Base-by-base conservation (phyloP, 202 grass and related monocot genomes). In the Setaria viridis region DNA sequence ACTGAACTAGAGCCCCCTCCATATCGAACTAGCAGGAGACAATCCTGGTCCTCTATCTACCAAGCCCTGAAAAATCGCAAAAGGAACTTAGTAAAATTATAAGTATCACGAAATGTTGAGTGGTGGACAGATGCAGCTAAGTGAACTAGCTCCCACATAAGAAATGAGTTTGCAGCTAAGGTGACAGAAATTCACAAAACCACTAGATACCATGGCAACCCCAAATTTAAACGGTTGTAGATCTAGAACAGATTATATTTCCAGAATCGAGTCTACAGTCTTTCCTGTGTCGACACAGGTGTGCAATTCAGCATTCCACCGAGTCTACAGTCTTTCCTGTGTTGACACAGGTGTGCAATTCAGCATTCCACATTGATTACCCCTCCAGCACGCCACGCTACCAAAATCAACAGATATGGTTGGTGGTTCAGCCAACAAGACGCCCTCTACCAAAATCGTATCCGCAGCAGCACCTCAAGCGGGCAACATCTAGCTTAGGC, bases 1-100 rank as follows among this genome's bases (percentile, higher is more conserved):
- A 94, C 86, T 98, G 96, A 50, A 95, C 84, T 79, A 98, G 79
- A 79, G 93, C 46, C 39, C 93, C 93, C 77, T 91, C 91, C 96
- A 98, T 98, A 5, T 57, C 73, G 69, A 60, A 50, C 72, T 85
- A 82, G 9, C 34, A 41, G 48, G 67, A 56, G 35, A 72, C 42
- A 41, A 70, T 37, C 69, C 74, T 10, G 5, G 34, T 17, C 45
- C 34, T 15, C 54, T 74, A 72, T 65, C 33, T 62, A 72, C 62
- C 69, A 75, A 68, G 56, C 13, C 83, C 80, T 77, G 79, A 46
- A 82, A 88, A 62, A 46, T 47, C 29, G n/a, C 2, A 68, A 49
- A 30, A 37, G 51, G 30, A 43, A 78, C 35, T 48, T 9, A 39
- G 34, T 17, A 75, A 77, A 72, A 69, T 9, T 34, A 33, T 78